phyloP scores from a whole-genome alignment of 1,284 basidiomycete genomes.

The Golubevia sp. region DNA sequence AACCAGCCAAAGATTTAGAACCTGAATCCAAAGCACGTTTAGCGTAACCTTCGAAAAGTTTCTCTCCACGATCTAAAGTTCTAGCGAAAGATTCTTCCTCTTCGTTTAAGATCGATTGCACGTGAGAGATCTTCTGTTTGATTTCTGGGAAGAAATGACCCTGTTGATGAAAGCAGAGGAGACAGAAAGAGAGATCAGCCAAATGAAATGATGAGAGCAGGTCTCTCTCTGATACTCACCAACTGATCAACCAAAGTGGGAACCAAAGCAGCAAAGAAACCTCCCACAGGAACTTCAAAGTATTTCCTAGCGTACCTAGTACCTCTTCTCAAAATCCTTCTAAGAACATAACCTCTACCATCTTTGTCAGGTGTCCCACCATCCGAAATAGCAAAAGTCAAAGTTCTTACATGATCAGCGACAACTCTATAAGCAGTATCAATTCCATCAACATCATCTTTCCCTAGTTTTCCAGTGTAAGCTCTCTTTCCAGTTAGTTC shows the following conservation, averaged over 20 bases:
- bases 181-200: background rate
- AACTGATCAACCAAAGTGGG: constrained; percentile 88
- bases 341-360: constrained; percentile 91
- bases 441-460: constrained; percentile 89
- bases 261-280: constrained; percentile 90
- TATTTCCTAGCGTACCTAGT: constrained; percentile 95
- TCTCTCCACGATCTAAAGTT: constrained; percentile 94
- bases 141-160: constrained; percentile 92
- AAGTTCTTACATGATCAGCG: constrained; percentile 92
- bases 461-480: constrained; percentile 87
- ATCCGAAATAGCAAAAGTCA: constrained; percentile 93
- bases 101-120: constrained; percentile 95
- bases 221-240: constrained; percentile 65
- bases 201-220: constrained; percentile 7
- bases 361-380: constrained; percentile 95
- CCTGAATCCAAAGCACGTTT: constrained; percentile 72
- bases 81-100: constrained; percentile 96
- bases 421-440: constrained; percentile 97
- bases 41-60: constrained; percentile 91
- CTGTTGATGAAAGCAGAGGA: constrained; percentile 62
- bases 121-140: constrained; percentile 77
- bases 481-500: constrained; percentile 84
- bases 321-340: constrained; percentile 87
- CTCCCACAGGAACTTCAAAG: constrained; percentile 88
- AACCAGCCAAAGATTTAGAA: constrained; percentile 76